Evolutionary conservation across 352 stramenopile species (phyloP), one percentile per base, ranked within the genome.

Genomic region (Phytophthora sansomeana): DNA sequence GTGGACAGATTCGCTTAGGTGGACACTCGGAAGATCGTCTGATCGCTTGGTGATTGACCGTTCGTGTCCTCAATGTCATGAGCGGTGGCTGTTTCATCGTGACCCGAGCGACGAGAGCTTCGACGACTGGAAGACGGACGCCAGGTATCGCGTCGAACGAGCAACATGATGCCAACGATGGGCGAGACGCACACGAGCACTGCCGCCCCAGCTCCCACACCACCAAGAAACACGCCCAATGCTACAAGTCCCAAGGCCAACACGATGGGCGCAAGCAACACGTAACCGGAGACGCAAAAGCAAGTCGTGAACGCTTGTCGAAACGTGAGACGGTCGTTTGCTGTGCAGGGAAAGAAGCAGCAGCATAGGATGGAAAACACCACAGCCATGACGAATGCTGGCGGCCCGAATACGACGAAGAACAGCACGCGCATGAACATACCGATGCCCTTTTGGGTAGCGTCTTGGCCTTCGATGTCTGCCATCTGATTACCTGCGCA

Each of bases 401-500:
- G 85, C 13, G 81, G 85, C 0, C 80, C 85, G 47, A 92, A 88
- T 14, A 93, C 50, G 11, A 92, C 46, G 36, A 91, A 81, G 59
- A 92, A 89, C 5, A 83, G 16, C 1, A 86, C 48, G 16, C 85
- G 80, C 57, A 88, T 56, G 1, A 85, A 24, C 0, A 65, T 29
- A 11, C 73, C 60, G 47, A 74, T 56, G 8, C 83, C 59, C 26
- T 81, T 80, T 38, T 87, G 67, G 3, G 64, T 63, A 28, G 58
- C 38, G 14, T 67, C 74, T 61, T 89, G 78, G 5, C 79, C 51
- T 38, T 91, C 78, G 16, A 75, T 69, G 19, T 93, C 85, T 2
- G 73, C 62, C 79, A 93, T 90, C 60, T 93, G 83, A 47, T 89
- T 87, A 6, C 85, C 85, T 35, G 83, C 78, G 17, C 85, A 93